A percentile compares a stretch with the other conserved stretches of the same genome.
Evolutionary conservation across 2,329 filamentous ascomycete species (phyloP).

Genomic region (Beauveria sp.): DNA sequence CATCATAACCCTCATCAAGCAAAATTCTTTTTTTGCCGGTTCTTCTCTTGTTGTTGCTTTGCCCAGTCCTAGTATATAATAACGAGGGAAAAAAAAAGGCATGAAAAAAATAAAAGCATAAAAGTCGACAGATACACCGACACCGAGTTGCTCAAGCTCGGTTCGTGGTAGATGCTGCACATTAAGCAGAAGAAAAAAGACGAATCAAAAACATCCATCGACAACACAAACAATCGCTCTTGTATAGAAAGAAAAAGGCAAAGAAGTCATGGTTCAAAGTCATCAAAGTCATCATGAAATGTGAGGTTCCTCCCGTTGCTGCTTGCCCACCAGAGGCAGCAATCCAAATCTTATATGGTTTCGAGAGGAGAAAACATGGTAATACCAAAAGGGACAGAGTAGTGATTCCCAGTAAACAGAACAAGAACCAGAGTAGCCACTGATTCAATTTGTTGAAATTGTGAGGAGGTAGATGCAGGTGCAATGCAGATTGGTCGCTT

Average conservation of each 20-base stretch:
- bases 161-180: neutral
- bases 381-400: neutral
- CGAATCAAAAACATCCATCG: slow-evolving; percentile 10
- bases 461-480: neutral
- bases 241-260: neutral
- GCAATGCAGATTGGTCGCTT: neutral
- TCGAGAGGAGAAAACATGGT: neutral
- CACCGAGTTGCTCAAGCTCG: neutral
- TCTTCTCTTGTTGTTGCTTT: slow-evolving; percentile 11
- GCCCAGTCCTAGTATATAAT: slow-evolving; percentile 2
- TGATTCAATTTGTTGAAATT: neutral
- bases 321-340: neutral
- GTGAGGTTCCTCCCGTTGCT: neutral
- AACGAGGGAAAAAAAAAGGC: neutral
- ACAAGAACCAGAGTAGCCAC: neutral
- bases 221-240: slow-evolving; percentile 9
- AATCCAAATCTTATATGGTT: neutral
- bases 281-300: neutral
- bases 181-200: neutral
- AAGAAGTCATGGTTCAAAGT: neutral
- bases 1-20: slow-evolving; percentile 11
- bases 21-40: neutral
- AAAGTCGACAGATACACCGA: neutral
- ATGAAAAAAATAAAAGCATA: neutral
- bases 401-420: neutral